phyloP scores from a whole-genome alignment of 495 filamentous ascomycete genomes.

The Pseudevernia furfuracea region DNA sequence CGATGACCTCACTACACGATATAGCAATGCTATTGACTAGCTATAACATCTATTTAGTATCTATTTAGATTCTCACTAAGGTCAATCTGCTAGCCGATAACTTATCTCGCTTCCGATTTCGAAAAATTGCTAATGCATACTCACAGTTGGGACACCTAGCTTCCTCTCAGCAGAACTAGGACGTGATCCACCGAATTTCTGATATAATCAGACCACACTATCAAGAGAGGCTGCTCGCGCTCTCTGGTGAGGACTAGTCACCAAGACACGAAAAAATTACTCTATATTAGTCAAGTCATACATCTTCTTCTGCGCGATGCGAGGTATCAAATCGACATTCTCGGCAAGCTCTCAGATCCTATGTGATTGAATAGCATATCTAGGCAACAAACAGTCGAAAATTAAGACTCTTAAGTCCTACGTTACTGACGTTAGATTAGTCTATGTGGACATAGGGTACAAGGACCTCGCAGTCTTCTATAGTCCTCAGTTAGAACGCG shows the following conservation, averaged over 20 bases:
- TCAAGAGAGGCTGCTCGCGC: background rate
- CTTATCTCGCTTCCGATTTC: background rate
- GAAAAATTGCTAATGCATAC: background rate
- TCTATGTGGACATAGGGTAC: background rate
- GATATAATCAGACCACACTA: background rate
- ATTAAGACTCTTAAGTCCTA: background rate
- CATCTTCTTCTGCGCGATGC: background rate
- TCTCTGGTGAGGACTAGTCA: background rate
- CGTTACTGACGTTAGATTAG: background rate
- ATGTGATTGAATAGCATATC: too few relatives aligned
- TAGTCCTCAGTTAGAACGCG: background rate
- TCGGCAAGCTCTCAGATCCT: background rate
- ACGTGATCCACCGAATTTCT: background rate
- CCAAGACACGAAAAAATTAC: background rate
- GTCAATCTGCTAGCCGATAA: background rate
- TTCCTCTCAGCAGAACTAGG: background rate
- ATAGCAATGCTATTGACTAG: background rate
- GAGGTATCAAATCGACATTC: background rate
- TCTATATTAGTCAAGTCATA: background rate
- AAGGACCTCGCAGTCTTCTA: background rate
- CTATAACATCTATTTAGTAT: background rate
- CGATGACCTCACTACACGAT: background rate
- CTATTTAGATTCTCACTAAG: background rate
- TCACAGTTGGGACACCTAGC: background rate
- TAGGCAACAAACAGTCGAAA: background rate